Evolutionary conservation across 768 basidiomycete species (phyloP).

Genomic region (Nidula microcarpa): DNA sequence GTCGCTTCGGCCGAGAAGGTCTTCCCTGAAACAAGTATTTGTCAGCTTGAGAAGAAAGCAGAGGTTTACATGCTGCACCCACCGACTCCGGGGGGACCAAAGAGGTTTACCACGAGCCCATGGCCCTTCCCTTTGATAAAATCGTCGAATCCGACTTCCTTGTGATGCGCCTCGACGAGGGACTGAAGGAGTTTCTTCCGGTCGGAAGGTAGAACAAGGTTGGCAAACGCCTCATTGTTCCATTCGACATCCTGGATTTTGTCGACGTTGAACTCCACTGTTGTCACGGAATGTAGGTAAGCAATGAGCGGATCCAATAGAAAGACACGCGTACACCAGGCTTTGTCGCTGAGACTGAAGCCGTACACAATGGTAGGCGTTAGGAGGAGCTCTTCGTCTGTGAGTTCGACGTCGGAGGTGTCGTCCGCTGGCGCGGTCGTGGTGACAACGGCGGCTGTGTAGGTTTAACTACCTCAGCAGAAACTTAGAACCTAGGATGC

Average conservation of each 20-base stretch:
- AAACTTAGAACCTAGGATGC: neutral
- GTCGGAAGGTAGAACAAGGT: slow-evolving; percentile 52
- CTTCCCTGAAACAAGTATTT: slow-evolving; percentile 29
- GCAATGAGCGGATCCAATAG: slow-evolving; percentile 2
- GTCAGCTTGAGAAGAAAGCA: neutral
- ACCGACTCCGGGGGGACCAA: slow-evolving; percentile 59
- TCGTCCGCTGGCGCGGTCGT: slow-evolving; percentile 13
- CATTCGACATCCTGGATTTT: slow-evolving; percentile 50
- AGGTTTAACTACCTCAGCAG: neutral
- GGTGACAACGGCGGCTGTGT: slow-evolving; percentile 7
- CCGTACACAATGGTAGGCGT: slow-evolving; percentile 57
- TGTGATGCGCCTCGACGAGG: slow-evolving; percentile 55
- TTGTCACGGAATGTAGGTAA: neutral
- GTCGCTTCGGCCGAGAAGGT: slow-evolving; percentile 61
- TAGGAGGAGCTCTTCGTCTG: slow-evolving; percentile 52
- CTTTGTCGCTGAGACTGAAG: slow-evolving; percentile 58
- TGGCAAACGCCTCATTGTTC: slow-evolving; percentile 55
- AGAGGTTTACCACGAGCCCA: slow-evolving; percentile 54
- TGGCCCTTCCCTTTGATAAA: slow-evolving; percentile 66
- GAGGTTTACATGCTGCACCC: slow-evolving; percentile 10
- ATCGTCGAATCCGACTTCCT: slow-evolving; percentile 50
- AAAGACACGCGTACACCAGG: slow-evolving; percentile 41
- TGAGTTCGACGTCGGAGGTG: slow-evolving; percentile 29
- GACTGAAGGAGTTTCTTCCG: slow-evolving; percentile 54
- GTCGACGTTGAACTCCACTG: slow-evolving; percentile 62